Percentiles rank a stretch among this genome's conserved stretches.
Evolutionary conservation across 2,329 filamentous ascomycete genomes (phyloP).

Genomic region (Fusarium annulatum): DNA sequence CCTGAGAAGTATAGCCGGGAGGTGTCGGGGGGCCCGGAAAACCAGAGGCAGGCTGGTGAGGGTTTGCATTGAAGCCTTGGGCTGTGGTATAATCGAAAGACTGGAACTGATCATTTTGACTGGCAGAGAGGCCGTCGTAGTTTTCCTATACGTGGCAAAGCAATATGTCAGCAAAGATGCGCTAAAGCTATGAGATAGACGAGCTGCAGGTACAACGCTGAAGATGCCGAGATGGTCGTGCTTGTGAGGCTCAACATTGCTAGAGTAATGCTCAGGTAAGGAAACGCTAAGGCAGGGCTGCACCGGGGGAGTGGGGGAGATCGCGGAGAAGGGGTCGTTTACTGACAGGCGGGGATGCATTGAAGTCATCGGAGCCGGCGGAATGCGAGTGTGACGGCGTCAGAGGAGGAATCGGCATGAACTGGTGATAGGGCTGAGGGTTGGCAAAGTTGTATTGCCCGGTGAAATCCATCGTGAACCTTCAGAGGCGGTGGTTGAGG

Average conservation of each 20-base stretch:
- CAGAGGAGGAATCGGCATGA: conserved; percentile 64
- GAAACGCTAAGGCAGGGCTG: conserved; percentile 46
- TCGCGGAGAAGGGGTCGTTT: conserved; percentile 40
- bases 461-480: conserved; percentile 63
- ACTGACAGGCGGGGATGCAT: conserved; percentile 67
- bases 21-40: conserved; percentile 63
- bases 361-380: conserved; percentile 65
- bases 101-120: conserved; percentile 58
- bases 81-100: conserved; percentile 55
- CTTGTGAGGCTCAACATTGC: conserved; percentile 34
- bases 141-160: conserved; percentile 54
- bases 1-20: conserved; percentile 54
- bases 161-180: conserved; percentile 22
- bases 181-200: conserved; percentile 20
- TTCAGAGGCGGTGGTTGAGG: conserved; percentile 6
- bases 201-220: conserved; percentile 25
- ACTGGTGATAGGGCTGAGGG: conserved; percentile 64
- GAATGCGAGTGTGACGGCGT: conserved; percentile 68
- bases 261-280: conserved; percentile 52
- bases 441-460: conserved; percentile 59
- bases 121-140: conserved; percentile 59
- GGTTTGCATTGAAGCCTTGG: conserved; percentile 53
- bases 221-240: conserved; percentile 14
- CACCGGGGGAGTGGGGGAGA: conserved; percentile 43
- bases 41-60: conserved; percentile 50